Conservation (phyloP, 345 rosid genomes). For the Crucihimalaya himalaica region DNA sequence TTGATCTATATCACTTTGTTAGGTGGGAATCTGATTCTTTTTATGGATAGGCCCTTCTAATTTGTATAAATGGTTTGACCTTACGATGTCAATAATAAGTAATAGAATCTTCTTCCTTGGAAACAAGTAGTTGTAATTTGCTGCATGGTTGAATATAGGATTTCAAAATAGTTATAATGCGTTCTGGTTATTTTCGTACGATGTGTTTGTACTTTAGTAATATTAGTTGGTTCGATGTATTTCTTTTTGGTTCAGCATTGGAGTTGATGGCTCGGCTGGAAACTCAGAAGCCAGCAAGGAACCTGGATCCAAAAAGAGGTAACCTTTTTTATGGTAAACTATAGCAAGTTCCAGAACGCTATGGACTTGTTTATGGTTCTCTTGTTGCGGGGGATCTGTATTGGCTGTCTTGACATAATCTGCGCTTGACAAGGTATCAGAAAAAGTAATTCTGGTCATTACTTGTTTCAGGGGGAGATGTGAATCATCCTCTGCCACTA, state of each 20-base stretch:
- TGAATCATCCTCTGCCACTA: constrained; percentile 58
- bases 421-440: not conserved
- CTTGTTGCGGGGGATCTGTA: not conserved
- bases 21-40: constrained; percentile 34
- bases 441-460: constrained; percentile 1
- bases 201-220: not conserved
- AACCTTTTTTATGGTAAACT: constrained; percentile 12
- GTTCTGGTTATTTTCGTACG: not conserved
- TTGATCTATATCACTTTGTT: constrained; percentile 18
- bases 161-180: not conserved
- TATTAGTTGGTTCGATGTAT: constrained; percentile 11
- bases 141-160: not conserved
- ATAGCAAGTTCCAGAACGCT: not conserved
- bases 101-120: not conserved
- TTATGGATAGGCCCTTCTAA: constrained; percentile 6
- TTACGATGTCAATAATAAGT: not conserved
- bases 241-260: constrained; percentile 47
- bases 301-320: constrained; percentile 83
- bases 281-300: constrained; percentile 75
- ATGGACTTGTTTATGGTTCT: constrained; percentile 1
- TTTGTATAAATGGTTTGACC: constrained; percentile 23
- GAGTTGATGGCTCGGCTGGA: constrained; percentile 68
- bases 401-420: constrained; percentile 1
- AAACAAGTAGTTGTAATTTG: constrained; percentile 16
- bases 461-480: constrained; percentile 52